A percentile compares a stretch with the other conserved stretches of the same genome.
Conservation (phyloP, 768 basidiomycete species). For the Mycena vitilis region DNA sequence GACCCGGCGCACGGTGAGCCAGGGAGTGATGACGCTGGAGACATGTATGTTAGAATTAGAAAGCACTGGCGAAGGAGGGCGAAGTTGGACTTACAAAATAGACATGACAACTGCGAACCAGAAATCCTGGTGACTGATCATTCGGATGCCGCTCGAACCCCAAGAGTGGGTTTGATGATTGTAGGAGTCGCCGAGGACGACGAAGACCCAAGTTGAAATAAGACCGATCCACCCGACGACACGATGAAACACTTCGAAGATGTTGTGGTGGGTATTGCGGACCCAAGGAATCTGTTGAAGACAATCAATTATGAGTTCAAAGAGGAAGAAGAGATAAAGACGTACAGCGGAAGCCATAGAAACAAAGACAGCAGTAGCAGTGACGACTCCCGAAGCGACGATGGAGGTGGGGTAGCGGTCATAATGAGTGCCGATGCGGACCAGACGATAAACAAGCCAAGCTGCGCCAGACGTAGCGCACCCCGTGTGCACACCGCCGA, state of each 20-base stretch:
- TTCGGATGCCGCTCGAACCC: slow-evolving; percentile 63
- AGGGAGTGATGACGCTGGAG: slow-evolving; percentile 74
- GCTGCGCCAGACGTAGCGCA: slow-evolving; percentile 80
- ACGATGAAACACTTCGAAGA: slow-evolving; percentile 86
- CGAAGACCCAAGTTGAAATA: slow-evolving; percentile 74
- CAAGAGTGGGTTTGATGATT: slow-evolving; percentile 54
- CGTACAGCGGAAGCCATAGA: slow-evolving; percentile 68
- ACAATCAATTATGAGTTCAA: not conserved
- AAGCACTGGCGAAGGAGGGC: slow-evolving; percentile 28
- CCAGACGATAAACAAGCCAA: slow-evolving; percentile 77
- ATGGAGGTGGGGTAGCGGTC: slow-evolving; percentile 64
- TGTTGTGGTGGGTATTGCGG: slow-evolving; percentile 83
- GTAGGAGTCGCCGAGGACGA: slow-evolving; percentile 61
- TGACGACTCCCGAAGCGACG: slow-evolving; percentile 71
- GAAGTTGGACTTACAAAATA: slow-evolving; percentile 62
- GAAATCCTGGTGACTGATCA: slow-evolving; percentile 79
- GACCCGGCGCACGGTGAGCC: slow-evolving; percentile 82
- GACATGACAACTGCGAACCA: slow-evolving; percentile 85
- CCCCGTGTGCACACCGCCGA: slow-evolving; percentile 86
- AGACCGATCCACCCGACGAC: slow-evolving; percentile 81
- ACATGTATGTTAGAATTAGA: slow-evolving; percentile 18
- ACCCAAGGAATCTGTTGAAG: slow-evolving; percentile 71
- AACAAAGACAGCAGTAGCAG: slow-evolving; percentile 67
- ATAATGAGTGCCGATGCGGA: slow-evolving; percentile 63
- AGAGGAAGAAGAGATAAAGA: not conserved